Evolutionary conservation across 768 basidiomycete species (phyloP), one percentile per base, ranked within the genome.

Genomic region (Jaapia argillacea): DNA sequence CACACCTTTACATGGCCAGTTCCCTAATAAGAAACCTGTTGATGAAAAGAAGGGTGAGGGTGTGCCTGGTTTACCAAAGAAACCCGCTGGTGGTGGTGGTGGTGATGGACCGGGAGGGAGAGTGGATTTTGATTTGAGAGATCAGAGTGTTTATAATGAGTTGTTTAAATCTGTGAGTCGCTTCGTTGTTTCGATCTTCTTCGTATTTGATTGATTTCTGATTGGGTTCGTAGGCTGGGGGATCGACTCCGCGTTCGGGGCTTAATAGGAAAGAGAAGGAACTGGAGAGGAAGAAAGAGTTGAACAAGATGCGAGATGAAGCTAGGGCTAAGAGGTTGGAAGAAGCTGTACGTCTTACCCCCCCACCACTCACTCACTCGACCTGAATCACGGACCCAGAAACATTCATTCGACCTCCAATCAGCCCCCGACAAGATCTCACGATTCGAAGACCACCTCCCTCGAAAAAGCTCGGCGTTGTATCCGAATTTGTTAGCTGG

Each of bases 361-460:
- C 16, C 10, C 31, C 10, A 33, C 10, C 16, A 33, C 31, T 10
- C 31, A 42, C 26, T 25, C 35, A 35, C n/a, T 36, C 6, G 16
- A 26, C 18, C 14, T 41, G 6, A 28, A 21, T 41, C 13, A 27
- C 37, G 26, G 6, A n/a, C 14, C 16, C 45, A 59, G 59, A 54
- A 51, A 43, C 40, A 45, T 12, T 24, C 48, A 2, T 59, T 59
- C 27, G 53, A 58, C 44, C 48, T 59, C 20, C 55, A 58, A 38
- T 52, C 59, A 1, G 42, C 50, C 4, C 51, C 54, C 2, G 58
- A 59, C 26, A 59, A 58, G 59, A 77, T 86, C 24, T 60, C 67
- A 6, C 68, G 67, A 1, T 85, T 81, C 46, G 81, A 84, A 55
- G 76, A 81, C 44, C 64, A 64, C 25, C 49, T 84, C 22, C 64